Percentiles rank a stretch among this genome's conserved stretches.
These are phyloP conservation scores for Tephrocybe sp. DNA, from an alignment of 768 basidiomycete genomes.

Conservation along the genomic window DNA sequence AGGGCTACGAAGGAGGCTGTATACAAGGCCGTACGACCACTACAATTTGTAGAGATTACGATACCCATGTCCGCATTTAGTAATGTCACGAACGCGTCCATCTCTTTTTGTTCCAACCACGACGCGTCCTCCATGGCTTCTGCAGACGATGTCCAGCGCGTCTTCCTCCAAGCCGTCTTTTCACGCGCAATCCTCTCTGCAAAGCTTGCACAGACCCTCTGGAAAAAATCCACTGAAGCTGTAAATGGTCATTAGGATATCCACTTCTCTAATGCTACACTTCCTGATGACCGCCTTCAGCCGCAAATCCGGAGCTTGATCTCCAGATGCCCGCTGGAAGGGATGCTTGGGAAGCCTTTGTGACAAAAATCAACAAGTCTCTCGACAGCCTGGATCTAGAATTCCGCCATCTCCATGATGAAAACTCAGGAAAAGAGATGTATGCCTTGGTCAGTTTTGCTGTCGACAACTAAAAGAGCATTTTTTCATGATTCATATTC, in stretches of 20 bases:
- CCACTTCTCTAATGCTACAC: neutral
- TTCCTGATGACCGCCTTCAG: constrained; percentile 31
- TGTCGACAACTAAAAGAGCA: neutral
- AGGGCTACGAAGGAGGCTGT: too few species aligned
- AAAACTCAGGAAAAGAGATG: constrained; percentile 60
- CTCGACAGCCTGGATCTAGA: constrained; percentile 75
- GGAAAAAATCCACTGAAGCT: constrained; percentile 64
- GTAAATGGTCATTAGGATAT: constrained; percentile 55
- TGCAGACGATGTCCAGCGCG: constrained; percentile 65
- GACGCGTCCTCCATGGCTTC: constrained; percentile 41
- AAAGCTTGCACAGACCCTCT: constrained; percentile 62
- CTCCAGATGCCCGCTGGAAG: constrained; percentile 40
- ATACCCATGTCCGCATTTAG: constrained; percentile 14
- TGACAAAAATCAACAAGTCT: constrained; percentile 57
- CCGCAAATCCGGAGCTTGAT: constrained; percentile 49
- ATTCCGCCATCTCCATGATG: constrained; percentile 62
- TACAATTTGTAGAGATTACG: neutral
- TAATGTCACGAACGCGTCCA: constrained; percentile 10
- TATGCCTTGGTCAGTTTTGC: constrained; percentile 62
- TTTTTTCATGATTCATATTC: neutral
- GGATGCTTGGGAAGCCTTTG: constrained; percentile 59
- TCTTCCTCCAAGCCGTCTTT: constrained; percentile 79
- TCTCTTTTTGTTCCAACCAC: neutral
- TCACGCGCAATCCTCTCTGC: constrained; percentile 70
- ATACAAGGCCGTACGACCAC: neutral